These are phyloP conservation scores for Alternaria conjuncta DNA, from an alignment of 2,329 filamentous ascomycete species.

Conservation along the genomic window DNA sequence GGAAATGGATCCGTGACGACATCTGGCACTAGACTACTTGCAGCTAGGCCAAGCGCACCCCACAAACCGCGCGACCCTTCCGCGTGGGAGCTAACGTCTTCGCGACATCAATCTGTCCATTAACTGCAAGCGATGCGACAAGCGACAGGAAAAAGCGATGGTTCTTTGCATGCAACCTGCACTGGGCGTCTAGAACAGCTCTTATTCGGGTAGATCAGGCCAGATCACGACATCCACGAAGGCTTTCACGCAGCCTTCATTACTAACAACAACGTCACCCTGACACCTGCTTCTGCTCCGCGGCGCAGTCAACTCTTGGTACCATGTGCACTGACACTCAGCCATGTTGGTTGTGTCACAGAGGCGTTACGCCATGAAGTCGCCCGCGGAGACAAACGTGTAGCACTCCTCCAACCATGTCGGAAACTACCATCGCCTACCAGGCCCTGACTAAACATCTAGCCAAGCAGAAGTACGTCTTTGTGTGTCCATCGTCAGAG, in stretches of 20 bases:
- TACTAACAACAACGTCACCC: constrained; percentile 22
- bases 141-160: not conserved
- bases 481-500: constrained; percentile 31
- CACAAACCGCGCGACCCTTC: not conserved
- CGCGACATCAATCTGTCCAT: not conserved
- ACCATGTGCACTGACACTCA: not conserved
- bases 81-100: not conserved
- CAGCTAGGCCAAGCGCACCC: constrained; percentile 7
- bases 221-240: not conserved
- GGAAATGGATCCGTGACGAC: not conserved
- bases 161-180: not conserved
- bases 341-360: not conserved
- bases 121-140: not conserved
- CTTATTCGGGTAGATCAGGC: not conserved
- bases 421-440: constrained; percentile 14
- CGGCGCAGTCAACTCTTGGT: not conserved
- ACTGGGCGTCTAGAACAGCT: not conserved
- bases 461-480: constrained; percentile 18
- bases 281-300: constrained; percentile 17
- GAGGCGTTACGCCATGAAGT: not conserved
- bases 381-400: constrained; percentile 4
- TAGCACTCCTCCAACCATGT: constrained; percentile 10
- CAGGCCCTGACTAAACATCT: constrained; percentile 21
- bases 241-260: not conserved
- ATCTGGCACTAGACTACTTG: constrained; percentile 7